These are phyloP conservation scores for Trichoderma sp. DNA, from an alignment of 2,329 filamentous ascomycete genomes.

Conservation along the genomic window DNA sequence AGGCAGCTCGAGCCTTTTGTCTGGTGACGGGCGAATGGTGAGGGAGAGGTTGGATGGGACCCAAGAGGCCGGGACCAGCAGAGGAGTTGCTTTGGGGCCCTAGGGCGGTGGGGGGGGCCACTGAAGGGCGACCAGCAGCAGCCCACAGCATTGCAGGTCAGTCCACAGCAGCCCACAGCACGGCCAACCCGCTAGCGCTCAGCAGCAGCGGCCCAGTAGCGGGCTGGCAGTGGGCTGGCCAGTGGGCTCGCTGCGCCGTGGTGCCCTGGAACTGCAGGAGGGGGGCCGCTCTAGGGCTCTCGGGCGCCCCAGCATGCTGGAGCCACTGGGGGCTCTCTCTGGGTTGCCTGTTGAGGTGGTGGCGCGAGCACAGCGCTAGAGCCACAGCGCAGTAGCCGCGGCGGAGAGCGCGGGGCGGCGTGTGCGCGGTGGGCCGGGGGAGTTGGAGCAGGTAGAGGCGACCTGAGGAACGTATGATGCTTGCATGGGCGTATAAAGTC, in stretches of 20 bases:
- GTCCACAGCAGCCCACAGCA: conserved; percentile 10
- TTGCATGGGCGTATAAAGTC: no score
- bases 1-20: conserved; percentile 27
- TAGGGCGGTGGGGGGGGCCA: conserved; percentile 18
- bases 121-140: neutral
- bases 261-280: neutral
- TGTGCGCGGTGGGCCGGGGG: conserved; percentile 17
- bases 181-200: conserved; percentile 26
- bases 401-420: conserved; percentile 28
- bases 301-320: conserved; percentile 11
- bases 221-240: conserved; percentile 14
- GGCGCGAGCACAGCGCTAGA: conserved; percentile 13
- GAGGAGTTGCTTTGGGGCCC: neutral
- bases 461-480: no score
- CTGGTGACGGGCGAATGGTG: conserved; percentile 24
- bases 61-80: conserved; percentile 24
- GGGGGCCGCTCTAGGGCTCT: conserved; percentile 1
- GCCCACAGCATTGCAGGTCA: neutral
- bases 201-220: conserved; percentile 15
- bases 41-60: conserved; percentile 26
- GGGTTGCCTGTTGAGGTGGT: conserved; percentile 3
- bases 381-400: conserved; percentile 25
- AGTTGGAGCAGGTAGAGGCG: no score
- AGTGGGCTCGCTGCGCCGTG: conserved; percentile 20
- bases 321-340: neutral